Conservation (phyloP, 164 flowering plant genomes). For the Euptelea pleiosperma region DNA sequence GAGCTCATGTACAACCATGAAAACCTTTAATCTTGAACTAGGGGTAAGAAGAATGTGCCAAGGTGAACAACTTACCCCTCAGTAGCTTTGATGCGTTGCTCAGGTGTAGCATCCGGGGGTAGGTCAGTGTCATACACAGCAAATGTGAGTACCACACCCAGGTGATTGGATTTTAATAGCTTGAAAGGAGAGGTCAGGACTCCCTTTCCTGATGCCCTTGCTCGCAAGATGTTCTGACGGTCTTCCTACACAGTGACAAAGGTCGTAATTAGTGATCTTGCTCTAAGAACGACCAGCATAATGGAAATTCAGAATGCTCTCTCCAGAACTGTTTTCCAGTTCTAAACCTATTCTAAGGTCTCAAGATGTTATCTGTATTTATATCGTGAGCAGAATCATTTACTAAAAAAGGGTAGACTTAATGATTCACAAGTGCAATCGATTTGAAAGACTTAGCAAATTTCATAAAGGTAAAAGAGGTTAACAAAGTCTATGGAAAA, state of each 20-base stretch:
- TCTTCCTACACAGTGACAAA: constrained; percentile 57
- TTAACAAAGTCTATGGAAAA: too few species aligned
- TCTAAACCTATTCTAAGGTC: too few species aligned
- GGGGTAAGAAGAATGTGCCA: too few species aligned
- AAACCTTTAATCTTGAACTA: not conserved
- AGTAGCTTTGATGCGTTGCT: constrained; percentile 73
- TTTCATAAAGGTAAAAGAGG: too few species aligned
- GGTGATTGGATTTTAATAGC: constrained; percentile 82
- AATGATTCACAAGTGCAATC: too few species aligned
- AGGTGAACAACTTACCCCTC: constrained; percentile 49
- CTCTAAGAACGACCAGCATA: not conserved
- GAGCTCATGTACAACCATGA: not conserved
- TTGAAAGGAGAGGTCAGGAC: constrained; percentile 91
- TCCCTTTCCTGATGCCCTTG: constrained; percentile 92
- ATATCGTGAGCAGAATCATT: too few species aligned
- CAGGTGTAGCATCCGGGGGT: constrained; percentile 64
- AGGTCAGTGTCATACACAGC: constrained; percentile 74
- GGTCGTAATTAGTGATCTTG: not conserved
- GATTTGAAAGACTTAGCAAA: too few species aligned
- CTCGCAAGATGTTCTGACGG: constrained; percentile 89
- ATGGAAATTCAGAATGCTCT: not conserved
- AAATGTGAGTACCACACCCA: constrained; percentile 93
- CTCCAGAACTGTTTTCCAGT: too few species aligned
- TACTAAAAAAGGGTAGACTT: too few species aligned
- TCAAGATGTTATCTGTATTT: too few species aligned